phyloP scores from a whole-genome alignment of 306 rosid species.

The Pyrus bretschneideri region DNA sequence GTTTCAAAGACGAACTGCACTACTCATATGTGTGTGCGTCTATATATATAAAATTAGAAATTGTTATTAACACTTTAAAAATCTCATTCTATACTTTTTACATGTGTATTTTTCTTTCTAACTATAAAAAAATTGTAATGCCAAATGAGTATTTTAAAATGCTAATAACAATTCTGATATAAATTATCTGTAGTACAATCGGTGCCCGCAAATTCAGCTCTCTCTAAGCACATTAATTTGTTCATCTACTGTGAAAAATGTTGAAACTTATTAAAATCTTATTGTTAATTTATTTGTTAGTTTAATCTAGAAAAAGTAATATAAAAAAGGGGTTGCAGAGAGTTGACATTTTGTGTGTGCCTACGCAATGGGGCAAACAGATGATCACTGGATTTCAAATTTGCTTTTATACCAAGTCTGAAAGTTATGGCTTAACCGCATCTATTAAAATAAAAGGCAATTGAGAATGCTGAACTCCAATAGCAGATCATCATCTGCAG shows the following conservation, averaged over 20 bases:
- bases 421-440: slow-evolving; percentile 14
- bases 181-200: not conserved
- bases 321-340: slow-evolving; percentile 33
- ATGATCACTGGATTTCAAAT: slow-evolving; percentile 18
- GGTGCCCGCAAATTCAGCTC: slow-evolving; percentile 10
- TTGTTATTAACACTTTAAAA: too few relatives aligned
- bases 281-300: not conserved
- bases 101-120: too few relatives aligned
- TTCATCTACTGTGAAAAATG: slow-evolving; percentile 16
- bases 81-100: too few relatives aligned
- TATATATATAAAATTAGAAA: too few relatives aligned
- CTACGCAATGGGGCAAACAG: slow-evolving; percentile 9
- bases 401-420: slow-evolving; percentile 25
- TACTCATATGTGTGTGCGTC: too few relatives aligned
- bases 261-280: slow-evolving; percentile 4
- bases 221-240: slow-evolving; percentile 19
- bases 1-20: slow-evolving; percentile 28
- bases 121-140: too few relatives aligned
- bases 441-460: not conserved
- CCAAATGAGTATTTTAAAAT: too few relatives aligned
- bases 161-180: too few relatives aligned
- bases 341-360: slow-evolving; percentile 51
- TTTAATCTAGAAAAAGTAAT: not conserved
- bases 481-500: slow-evolving; percentile 4
- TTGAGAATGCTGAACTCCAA: slow-evolving; percentile 28